A percentile compares a stretch with the other conserved stretches of the same genome.
These are phyloP conservation scores for Mucor racemosus DNA, from an alignment of 371 early-diverging fungal genomes.

Conservation along the genomic window DNA sequence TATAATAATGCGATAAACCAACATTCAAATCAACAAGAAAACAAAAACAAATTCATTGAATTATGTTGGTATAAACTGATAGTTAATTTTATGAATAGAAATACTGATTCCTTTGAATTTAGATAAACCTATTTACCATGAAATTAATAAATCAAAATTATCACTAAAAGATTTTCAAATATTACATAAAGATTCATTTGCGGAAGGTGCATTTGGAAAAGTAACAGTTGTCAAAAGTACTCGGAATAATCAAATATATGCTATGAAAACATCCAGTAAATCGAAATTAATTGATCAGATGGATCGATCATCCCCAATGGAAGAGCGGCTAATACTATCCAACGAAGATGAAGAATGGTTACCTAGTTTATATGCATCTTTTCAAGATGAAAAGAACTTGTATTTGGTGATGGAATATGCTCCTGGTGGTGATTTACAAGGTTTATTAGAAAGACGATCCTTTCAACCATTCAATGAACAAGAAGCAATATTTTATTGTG, in stretches of 20 bases:
- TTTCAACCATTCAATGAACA: constrained; percentile 75
- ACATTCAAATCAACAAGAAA: constrained; percentile 18
- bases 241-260: constrained; percentile 75
- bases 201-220: constrained; percentile 33
- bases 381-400: constrained; percentile 87
- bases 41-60: constrained; percentile 21
- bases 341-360: constrained; percentile 82
- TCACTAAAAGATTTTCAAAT: constrained; percentile 30
- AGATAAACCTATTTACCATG: constrained; percentile 31
- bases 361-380: constrained; percentile 82
- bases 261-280: constrained; percentile 96
- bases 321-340: constrained; percentile 86
- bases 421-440: constrained; percentile 95
- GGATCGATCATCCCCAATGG: constrained; percentile 90
- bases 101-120: not conserved
- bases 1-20: constrained; percentile 17
- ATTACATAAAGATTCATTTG: constrained; percentile 26
- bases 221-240: constrained; percentile 69
- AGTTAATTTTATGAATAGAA: too few species aligned
- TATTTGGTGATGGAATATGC: constrained; percentile 98
- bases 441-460: constrained; percentile 86
- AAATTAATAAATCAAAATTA: constrained; percentile 16
- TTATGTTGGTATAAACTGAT: constrained; percentile 10
- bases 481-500: constrained; percentile 95
- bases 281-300: constrained; percentile 79